Conservation (phyloP, 495 filamentous ascomycete genomes). For the Jackrogersella multiformis region DNA sequence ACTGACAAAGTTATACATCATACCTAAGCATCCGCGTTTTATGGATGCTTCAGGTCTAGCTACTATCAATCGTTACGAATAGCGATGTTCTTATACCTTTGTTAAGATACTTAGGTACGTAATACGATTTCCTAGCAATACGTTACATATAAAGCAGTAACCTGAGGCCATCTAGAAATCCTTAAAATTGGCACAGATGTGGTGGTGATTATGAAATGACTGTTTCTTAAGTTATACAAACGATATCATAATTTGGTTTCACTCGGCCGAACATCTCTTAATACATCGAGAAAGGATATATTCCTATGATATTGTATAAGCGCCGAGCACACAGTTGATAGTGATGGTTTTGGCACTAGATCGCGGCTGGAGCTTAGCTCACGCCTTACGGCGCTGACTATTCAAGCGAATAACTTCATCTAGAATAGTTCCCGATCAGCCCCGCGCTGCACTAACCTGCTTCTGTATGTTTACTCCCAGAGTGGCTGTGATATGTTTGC, state of each 20-base stretch:
- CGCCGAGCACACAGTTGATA: neutral
- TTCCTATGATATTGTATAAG: neutral
- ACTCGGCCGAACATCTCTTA: too few relatives aligned
- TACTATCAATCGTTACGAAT: neutral
- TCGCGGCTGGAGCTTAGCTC: conserved; percentile 3
- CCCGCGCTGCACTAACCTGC: conserved; percentile 2
- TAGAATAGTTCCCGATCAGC: conserved; percentile 4
- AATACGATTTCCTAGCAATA: too few relatives aligned
- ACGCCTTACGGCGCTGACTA: conserved; percentile 1
- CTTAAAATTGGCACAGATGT: too few relatives aligned
- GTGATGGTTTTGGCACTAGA: neutral
- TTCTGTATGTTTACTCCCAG: neutral
- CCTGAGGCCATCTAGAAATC: too few relatives aligned
- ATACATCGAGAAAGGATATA: too few relatives aligned
- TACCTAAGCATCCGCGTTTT: neutral
- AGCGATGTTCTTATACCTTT: too few relatives aligned
- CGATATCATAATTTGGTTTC: too few relatives aligned
- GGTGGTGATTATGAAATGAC: too few relatives aligned
- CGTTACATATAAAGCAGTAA: too few relatives aligned
- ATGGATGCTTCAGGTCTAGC: neutral
- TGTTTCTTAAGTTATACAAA: too few relatives aligned
- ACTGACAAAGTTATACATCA: too few relatives aligned
- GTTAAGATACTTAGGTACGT: too few relatives aligned
- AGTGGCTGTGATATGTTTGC: neutral
- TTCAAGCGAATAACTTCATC: conserved; percentile 7